phyloP scores from a whole-genome alignment of 1,284 basidiomycete genomes.

The Cryptococcus wingfieldii region DNA sequence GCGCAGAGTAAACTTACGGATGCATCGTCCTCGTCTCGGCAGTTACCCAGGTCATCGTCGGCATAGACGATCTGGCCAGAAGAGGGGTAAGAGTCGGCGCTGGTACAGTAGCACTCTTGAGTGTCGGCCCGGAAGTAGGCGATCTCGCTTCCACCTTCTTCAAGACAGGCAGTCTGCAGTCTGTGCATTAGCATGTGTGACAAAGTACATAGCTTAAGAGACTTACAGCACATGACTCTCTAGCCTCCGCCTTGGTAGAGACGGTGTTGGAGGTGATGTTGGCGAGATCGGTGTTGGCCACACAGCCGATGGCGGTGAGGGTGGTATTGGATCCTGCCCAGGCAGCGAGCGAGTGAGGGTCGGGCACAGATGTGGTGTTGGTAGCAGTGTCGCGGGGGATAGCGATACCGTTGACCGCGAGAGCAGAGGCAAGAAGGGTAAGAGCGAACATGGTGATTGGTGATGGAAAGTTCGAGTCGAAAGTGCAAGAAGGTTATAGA shows the following conservation, averaged over 20 bases:
- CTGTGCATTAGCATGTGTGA: background rate
- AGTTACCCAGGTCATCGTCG: slow-evolving; percentile 10
- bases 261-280: slow-evolving; percentile 2
- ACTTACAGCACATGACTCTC: slow-evolving; percentile 13
- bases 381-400: background rate
- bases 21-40: slow-evolving; percentile 10
- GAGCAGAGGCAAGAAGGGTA: background rate
- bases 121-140: slow-evolving; percentile 7
- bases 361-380: background rate
- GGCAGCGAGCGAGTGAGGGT: background rate
- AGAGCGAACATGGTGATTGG: background rate
- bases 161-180: slow-evolving; percentile 1
- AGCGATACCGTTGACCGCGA: background rate
- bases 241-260: background rate
- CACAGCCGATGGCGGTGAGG: slow-evolving; percentile 11
- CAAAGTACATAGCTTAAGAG: background rate
- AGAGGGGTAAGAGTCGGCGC: slow-evolving; percentile 2
- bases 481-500: no score
- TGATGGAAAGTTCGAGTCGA: background rate
- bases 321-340: background rate
- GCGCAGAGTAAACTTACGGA: slow-evolving; percentile 5
- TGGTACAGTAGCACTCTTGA: slow-evolving; percentile 5
- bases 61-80: slow-evolving; percentile 12
- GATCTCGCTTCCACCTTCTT: background rate
- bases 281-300: slow-evolving; percentile 2